Evolutionary conservation across 768 basidiomycete genomes (phyloP).

Genomic region (Mrakia gelida): DNA sequence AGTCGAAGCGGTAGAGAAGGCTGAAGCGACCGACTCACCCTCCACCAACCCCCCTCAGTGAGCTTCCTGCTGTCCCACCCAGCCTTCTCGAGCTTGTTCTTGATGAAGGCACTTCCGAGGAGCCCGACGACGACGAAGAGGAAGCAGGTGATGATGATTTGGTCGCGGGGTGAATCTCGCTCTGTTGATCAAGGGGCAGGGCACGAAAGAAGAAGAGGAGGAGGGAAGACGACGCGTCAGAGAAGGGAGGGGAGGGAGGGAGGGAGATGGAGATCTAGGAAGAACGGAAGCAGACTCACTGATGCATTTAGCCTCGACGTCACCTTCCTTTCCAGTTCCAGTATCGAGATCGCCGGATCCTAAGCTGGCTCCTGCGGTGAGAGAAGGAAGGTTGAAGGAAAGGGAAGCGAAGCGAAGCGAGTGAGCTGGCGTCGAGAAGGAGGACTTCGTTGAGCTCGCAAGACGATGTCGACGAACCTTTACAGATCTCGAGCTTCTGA

Average conservation of each 20-base stretch:
- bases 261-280: too few relatives aligned
- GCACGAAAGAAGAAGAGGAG: background rate
- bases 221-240: too few relatives aligned
- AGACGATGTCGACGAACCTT: slow-evolving; percentile 35
- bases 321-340: background rate
- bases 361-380: background rate
- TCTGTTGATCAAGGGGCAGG: slow-evolving; percentile 40
- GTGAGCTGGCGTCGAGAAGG: background rate
- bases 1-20: background rate
- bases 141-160: slow-evolving; percentile 86
- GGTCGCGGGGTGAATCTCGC: slow-evolving; percentile 91
- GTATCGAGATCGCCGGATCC: background rate
- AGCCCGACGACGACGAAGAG: slow-evolving; percentile 81
- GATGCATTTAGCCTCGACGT: slow-evolving; percentile 40
- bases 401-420: background rate
- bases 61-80: background rate
- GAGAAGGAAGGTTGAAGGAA: background rate
- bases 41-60: background rate
- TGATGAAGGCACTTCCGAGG: slow-evolving; percentile 71
- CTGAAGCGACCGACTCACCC: background rate
- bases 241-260: too few relatives aligned
- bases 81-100: background rate
- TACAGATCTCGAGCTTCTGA: slow-evolving; percentile 74
- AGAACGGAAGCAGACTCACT: slow-evolving; percentile 39
- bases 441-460: background rate